phyloP scores from a whole-genome alignment of 129 eudicot genomes.

The Artemisia argyi region DNA sequence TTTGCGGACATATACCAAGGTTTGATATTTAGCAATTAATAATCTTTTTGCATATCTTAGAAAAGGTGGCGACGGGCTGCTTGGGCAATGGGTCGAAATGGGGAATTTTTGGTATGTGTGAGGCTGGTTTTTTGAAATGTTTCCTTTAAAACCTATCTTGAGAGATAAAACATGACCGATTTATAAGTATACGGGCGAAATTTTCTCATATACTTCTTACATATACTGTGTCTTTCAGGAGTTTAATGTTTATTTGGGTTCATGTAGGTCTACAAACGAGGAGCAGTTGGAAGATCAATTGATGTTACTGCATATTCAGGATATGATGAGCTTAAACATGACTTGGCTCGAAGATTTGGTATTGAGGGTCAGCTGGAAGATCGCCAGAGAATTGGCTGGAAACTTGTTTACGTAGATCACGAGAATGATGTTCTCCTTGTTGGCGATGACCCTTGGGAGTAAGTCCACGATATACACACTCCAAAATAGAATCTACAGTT shows the following conservation, averaged over 20 bases:
- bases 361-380: slow-evolving; percentile 93
- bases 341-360: slow-evolving; percentile 92
- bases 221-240: background rate
- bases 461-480: slow-evolving; percentile 32
- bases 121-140: background rate
- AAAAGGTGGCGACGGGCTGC: background rate
- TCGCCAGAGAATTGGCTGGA: slow-evolving; percentile 82
- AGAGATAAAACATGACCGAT: background rate
- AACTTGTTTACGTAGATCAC: slow-evolving; percentile 91
- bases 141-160: no score
- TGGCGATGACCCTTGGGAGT: slow-evolving; percentile 99
- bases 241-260: slow-evolving; percentile 1
- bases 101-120: background rate
- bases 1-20: slow-evolving; percentile 90
- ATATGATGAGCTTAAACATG: slow-evolving; percentile 85
- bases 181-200: background rate
- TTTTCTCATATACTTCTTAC: background rate
- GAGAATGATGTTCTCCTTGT: slow-evolving; percentile 90
- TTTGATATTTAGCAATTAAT: slow-evolving; percentile 21
- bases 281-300: slow-evolving; percentile 97
- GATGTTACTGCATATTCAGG: slow-evolving; percentile 87
- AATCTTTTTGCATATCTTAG: background rate
- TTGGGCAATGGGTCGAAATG: background rate
- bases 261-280: slow-evolving; percentile 85
- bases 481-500: background rate